Conservation (phyloP, 495 filamentous ascomycete genomes). For the Neurospora cerealis region DNA sequence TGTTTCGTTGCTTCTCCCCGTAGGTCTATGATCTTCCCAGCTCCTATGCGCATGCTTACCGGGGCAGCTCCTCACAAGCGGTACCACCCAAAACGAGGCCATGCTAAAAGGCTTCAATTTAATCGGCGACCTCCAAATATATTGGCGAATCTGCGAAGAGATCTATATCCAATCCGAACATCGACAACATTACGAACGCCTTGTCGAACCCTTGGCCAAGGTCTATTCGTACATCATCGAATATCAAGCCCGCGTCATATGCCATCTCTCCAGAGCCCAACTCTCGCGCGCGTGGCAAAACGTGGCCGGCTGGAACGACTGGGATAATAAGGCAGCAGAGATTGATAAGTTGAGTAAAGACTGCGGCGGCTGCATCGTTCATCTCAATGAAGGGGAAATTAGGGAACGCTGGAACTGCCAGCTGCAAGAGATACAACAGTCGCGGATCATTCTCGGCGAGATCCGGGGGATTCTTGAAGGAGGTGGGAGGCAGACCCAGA, state of each 20-base stretch:
- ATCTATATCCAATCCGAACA: conserved; percentile 6
- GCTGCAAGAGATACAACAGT: conserved; percentile 13
- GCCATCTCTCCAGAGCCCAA: conserved; percentile 19
- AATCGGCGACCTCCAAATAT: conserved; percentile 9
- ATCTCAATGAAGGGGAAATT: conserved; percentile 5
- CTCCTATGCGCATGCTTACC: not conserved
- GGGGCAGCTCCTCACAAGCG: conserved; percentile 14
- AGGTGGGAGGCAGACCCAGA: conserved; percentile 1
- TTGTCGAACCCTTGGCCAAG: conserved; percentile 6
- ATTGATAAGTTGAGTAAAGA: conserved; percentile 7
- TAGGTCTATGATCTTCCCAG: conserved; percentile 8
- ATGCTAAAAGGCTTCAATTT: conserved; percentile 16
- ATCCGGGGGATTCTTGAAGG: conserved; percentile 7
- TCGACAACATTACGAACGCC: not conserved
- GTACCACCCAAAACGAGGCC: conserved; percentile 11
- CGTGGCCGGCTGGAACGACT: conserved; percentile 11
- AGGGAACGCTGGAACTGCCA: conserved; percentile 2
- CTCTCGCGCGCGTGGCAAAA: conserved; percentile 18
- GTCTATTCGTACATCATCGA: conserved; percentile 26
- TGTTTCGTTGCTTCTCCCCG: conserved; percentile 20
- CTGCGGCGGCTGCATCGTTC: conserved; percentile 4
- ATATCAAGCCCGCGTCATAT: conserved; percentile 26
- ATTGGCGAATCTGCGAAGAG: conserved; percentile 16
- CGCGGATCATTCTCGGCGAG: conserved; percentile 5
- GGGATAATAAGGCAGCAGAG: conserved; percentile 9